Evolutionary conservation across 1,139 yeast species (phyloP).

Genomic region (Candida gigantensis): DNA sequence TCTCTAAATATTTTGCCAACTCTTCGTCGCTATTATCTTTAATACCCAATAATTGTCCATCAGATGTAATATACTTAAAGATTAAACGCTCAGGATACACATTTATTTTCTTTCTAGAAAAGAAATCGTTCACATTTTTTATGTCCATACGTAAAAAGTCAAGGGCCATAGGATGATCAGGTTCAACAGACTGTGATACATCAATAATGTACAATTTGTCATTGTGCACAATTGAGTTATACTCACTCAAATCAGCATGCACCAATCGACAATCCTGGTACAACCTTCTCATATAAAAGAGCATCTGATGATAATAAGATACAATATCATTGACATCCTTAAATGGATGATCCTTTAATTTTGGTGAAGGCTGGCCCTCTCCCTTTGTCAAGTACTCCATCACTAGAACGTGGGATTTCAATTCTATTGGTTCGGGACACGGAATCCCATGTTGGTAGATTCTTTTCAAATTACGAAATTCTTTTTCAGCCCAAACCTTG

Average conservation of each 20-base stretch:
- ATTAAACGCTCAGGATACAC: slow-evolving; percentile 80
- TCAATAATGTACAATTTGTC: slow-evolving; percentile 83
- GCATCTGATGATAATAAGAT: slow-evolving; percentile 71
- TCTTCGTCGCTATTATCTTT: slow-evolving; percentile 44
- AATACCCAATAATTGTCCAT: slow-evolving; percentile 35
- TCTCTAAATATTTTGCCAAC: slow-evolving; percentile 38
- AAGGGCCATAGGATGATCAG: slow-evolving; percentile 95
- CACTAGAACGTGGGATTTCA: slow-evolving; percentile 86
- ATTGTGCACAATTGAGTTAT: slow-evolving; percentile 86
- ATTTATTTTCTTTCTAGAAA: slow-evolving; percentile 65
- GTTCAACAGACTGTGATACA: slow-evolving; percentile 97
- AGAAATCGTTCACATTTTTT: slow-evolving; percentile 89
- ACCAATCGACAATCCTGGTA: slow-evolving; percentile 87
- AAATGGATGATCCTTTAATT: slow-evolving; percentile 77
- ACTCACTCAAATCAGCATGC: slow-evolving; percentile 96
- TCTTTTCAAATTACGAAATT: slow-evolving; percentile 87
- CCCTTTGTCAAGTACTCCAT: slow-evolving; percentile 90
- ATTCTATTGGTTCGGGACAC: slow-evolving; percentile 87
- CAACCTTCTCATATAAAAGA: slow-evolving; percentile 82
- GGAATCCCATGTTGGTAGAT: slow-evolving; percentile 78
- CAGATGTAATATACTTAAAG: slow-evolving; percentile 67
- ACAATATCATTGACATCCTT: slow-evolving; percentile 64
- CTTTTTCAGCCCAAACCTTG: slow-evolving; percentile 98
- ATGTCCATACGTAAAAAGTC: slow-evolving; percentile 97
- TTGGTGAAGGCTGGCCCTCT: slow-evolving; percentile 83